Evolutionary conservation across 306 rosid genomes (phyloP), one percentile per base, ranked within the genome.

Genomic region (Albizia julibrissin): DNA sequence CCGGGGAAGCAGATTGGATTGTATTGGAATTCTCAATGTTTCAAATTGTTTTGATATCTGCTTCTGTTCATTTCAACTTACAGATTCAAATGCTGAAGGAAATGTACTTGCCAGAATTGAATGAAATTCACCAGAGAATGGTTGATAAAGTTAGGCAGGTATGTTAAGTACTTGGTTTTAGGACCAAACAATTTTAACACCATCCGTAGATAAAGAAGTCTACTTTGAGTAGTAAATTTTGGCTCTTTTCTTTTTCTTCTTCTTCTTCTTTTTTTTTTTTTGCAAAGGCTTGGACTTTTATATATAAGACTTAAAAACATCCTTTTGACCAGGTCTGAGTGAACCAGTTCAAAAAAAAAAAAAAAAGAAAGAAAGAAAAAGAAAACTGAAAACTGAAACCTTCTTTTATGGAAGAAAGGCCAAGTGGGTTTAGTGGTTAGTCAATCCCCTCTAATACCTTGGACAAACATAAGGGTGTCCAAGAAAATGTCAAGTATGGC

Each of bases 11-110:
- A 29, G 13, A 14, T 66, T 42, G 31, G 43, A 16, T 66, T 66
- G 71, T 18, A 33, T 16, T 8, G 71, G 71, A 33, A 37, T 31
- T 66, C 43, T 31, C 43, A 33, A 33, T 43, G 71, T 66, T 66
- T 66, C 22, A 66, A 66, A 31, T 66, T 24, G 43, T 33, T 66
- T 61, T 61, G 34, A 61, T 26, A 24, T 61, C 22, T 18, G 13
- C 6, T 67, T 33, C 44, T 67, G 24, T 34, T 66, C 11, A 67
- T 34, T 67, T 34, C 6, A 67, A 31, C 44, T 67, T 18, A 3
- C 72, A 67, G 72, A 67, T 67, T 26, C 72, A 67, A 67, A 18
- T 67, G 24, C 22, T 67, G 13, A 67, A 34, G 72, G 46, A 67
- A 10, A 19, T 37, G n/a, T 13, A 61, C 34, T 4, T 61, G 67